Percentiles rank a stretch among this genome's conserved stretches.
phyloP scores from a whole-genome alignment of 2,329 filamentous ascomycete species.

The Nectriaceae sp. region DNA sequence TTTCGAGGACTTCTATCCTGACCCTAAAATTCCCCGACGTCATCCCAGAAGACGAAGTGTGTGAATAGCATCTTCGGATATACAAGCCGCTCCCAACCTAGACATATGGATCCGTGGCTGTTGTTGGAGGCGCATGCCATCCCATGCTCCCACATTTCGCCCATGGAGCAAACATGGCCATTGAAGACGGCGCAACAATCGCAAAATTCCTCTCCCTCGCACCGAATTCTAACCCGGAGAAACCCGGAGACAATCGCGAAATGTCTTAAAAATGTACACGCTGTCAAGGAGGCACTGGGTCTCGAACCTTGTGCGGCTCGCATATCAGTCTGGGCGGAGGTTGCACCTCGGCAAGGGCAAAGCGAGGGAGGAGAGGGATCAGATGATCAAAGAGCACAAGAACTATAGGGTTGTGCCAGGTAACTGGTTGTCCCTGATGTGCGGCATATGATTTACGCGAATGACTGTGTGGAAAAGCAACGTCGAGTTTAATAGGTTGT shows the following conservation, averaged over 20 bases:
- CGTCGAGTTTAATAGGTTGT: constrained; percentile 23
- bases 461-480: constrained; percentile 58
- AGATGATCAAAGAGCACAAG: constrained; percentile 54
- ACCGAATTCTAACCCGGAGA: constrained; percentile 17
- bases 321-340: constrained; percentile 42
- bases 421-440: constrained; percentile 73
- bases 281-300: constrained; percentile 30
- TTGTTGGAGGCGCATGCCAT: constrained; percentile 68
- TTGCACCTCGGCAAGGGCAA: constrained; percentile 60
- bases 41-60: constrained; percentile 64
- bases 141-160: constrained; percentile 68
- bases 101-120: constrained; percentile 54
- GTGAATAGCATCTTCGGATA: constrained; percentile 66
- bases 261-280: constrained; percentile 28
- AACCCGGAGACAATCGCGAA: constrained; percentile 27
- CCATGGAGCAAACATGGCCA: constrained; percentile 68
- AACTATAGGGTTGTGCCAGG: constrained; percentile 58
- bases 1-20: constrained; percentile 62
- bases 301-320: constrained; percentile 26
- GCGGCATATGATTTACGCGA: constrained; percentile 65
- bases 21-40: constrained; percentile 61
- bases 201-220: constrained; percentile 24
- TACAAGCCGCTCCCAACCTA: constrained; percentile 65
- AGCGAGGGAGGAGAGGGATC: constrained; percentile 60
- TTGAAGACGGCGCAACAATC: constrained; percentile 60